Base-by-base conservation (phyloP, 352 stramenopile species). In the Phytophthora sp. region DNA sequence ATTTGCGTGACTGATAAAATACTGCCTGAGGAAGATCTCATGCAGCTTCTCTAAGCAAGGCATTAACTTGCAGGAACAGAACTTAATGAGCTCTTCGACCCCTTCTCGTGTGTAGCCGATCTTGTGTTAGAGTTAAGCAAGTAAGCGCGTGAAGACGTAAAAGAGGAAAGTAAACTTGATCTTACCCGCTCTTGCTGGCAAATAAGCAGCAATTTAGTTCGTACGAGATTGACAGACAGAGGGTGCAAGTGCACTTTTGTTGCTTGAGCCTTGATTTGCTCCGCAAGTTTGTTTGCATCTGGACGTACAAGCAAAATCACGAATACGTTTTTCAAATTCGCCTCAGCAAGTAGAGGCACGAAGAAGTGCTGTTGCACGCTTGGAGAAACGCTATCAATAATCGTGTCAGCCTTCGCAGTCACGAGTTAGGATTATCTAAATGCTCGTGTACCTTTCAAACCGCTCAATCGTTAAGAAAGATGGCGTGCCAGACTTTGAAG, bases 371-470 rank as follows among this genome's bases (percentile, higher is more conserved):
- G 84, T 55, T 92, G 81, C 4, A 77, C 54, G n/a, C 74, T 80
- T 18, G 77, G 70, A 7, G 75, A 58, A n/a, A 92, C 44, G 7
- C 82, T 92, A n/a, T n/a, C n/a, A n/a, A n/a, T n/a, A n/a, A n/a
- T n/a, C n/a, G n/a, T n/a, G n/a, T n/a, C n/a, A n/a, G n/a, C n/a
- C n/a, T n/a, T n/a, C n/a, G n/a, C n/a, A n/a, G n/a, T n/a, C n/a
- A n/a, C n/a, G n/a, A n/a, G n/a, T n/a, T n/a, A n/a, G n/a, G n/a
- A n/a, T n/a, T n/a, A n/a, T n/a, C n/a, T n/a, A n/a, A n/a, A n/a
- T n/a, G n/a, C n/a, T n/a, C n/a, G n/a, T n/a, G n/a, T n/a, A 93
- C 84, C 45, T 62, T 62, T 91, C 77, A 24, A 88, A 89, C 31
- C 74, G 73, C 18, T 91, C 78, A 35, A 93, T 67, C 18, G 77